Conservation (phyloP, 805 yeast genomes). For the Wickerhamomyces chaumierensis region DNA sequence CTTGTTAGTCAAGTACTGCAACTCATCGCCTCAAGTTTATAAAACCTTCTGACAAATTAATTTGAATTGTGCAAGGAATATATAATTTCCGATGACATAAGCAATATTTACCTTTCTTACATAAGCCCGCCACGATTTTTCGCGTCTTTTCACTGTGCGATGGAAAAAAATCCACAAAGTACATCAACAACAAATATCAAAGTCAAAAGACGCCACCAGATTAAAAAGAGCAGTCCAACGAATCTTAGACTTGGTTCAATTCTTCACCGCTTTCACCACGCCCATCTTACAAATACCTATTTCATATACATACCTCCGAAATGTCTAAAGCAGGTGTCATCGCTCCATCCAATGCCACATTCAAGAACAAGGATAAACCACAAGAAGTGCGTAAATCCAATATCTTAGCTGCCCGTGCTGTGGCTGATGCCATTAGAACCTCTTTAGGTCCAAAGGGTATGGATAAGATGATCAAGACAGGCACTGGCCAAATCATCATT, state of each 20-base stretch:
- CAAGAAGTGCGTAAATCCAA: constrained; percentile 97
- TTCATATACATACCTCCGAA: background rate
- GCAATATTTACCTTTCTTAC: background rate
- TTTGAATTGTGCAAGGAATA: too few relatives aligned
- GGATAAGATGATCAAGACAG: constrained; percentile 98
- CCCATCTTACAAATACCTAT: too few relatives aligned
- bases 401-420: constrained; percentile 97
- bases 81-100: background rate
- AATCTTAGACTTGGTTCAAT: too few relatives aligned
- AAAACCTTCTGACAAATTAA: background rate
- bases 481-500: constrained; percentile 84
- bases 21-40: too few relatives aligned
- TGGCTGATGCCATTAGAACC: constrained; percentile 90
- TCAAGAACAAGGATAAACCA: constrained; percentile 91
- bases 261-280: background rate
- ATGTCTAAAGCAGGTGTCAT: constrained; percentile 7
- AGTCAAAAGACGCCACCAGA: background rate
- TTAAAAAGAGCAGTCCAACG: too few relatives aligned
- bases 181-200: background rate
- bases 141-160: too few relatives aligned
- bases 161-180: background rate
- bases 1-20: too few relatives aligned
- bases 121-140: too few relatives aligned
- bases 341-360: constrained; percentile 69
- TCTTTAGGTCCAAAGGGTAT: constrained; percentile 97